Evolutionary conservation across 2,329 filamentous ascomycete species (phyloP).

Genomic region (Mycocentrospora acerina): DNA sequence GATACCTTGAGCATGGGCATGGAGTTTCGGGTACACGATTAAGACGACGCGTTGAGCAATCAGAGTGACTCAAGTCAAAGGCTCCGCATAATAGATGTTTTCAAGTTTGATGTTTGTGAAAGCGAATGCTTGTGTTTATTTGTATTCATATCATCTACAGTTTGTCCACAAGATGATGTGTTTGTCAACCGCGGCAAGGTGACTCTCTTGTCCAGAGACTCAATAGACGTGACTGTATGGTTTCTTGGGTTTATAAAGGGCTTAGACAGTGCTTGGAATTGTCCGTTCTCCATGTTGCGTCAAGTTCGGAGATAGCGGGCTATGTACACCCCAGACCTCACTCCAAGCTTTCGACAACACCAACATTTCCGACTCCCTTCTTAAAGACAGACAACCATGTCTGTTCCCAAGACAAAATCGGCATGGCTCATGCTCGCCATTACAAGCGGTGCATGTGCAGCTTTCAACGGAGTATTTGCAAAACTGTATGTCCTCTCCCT

Average conservation of each 20-base stretch:
- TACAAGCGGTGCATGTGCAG: constrained; percentile 74
- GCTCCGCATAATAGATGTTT: not conserved
- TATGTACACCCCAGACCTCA: not conserved
- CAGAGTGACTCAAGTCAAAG: not conserved
- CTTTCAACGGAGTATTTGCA: constrained; percentile 80
- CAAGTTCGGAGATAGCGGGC: no score
- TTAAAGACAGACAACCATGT: constrained; percentile 18
- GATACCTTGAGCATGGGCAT: constrained; percentile 22
- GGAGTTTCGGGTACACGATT: constrained; percentile 12
- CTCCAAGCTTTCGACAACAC: constrained; percentile 1
- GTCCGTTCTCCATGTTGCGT: no score
- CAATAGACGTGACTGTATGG: no score
- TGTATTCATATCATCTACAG: no score
- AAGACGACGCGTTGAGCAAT: not conserved
- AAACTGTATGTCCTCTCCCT: constrained; percentile 63
- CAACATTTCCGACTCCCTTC: not conserved
- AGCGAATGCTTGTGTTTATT: not conserved
- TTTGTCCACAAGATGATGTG: no score
- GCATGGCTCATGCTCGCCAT: constrained; percentile 66
- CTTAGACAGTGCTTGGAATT: no score
- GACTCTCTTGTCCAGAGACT: no score
- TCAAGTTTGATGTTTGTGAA: not conserved
- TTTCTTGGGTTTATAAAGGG: no score
- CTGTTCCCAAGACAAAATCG: constrained; percentile 21
- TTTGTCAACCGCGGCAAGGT: no score